These are phyloP conservation scores for Gigaspora rosea DNA, from an alignment of 192 early-diverging fungal genomes.

Conservation along the genomic window DNA sequence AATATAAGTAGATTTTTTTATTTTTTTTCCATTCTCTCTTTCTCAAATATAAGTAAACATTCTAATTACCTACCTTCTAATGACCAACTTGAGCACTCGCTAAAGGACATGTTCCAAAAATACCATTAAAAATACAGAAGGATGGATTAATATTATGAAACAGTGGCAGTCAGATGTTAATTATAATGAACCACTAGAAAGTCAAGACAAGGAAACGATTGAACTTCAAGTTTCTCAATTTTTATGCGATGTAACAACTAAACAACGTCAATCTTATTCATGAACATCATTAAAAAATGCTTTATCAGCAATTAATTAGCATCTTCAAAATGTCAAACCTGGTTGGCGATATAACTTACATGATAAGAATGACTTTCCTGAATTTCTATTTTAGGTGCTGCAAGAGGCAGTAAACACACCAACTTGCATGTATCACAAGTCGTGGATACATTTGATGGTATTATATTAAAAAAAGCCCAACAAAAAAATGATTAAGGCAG, in stretches of 20 bases:
- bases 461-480: neutral
- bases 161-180: neutral
- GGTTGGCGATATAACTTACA: neutral
- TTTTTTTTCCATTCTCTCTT: neutral
- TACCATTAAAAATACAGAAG: neutral
- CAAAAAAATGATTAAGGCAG: neutral
- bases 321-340: neutral
- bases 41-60: neutral
- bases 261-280: neutral
- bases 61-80: neutral
- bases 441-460: neutral
- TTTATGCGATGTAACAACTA: neutral
- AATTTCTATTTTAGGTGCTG: neutral
- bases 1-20: too few relatives aligned
- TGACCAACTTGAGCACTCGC: neutral
- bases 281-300: neutral
- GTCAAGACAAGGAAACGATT: neutral
- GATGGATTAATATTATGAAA: neutral
- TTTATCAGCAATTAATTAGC: neutral
- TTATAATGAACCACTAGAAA: neutral
- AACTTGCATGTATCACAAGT: neutral
- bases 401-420: neutral
- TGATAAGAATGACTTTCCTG: neutral
- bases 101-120: neutral
- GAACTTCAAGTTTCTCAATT: constrained; percentile 2